phyloP scores from a whole-genome alignment of 345 rosid genomes.

The Citrus unshiu region DNA sequence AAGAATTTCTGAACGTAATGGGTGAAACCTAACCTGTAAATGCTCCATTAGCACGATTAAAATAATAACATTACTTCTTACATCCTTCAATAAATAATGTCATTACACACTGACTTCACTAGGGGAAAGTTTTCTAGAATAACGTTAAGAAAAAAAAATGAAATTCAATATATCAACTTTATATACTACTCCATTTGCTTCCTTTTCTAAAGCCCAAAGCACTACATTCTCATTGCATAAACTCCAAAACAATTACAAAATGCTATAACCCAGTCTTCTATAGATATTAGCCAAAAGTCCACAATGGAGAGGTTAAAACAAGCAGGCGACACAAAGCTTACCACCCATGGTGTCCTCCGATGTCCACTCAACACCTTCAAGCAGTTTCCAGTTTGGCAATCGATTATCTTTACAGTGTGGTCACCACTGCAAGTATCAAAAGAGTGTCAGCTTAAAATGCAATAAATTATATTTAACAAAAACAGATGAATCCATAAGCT shows the following conservation, averaged over 20 bases:
- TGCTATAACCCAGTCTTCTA: neutral
- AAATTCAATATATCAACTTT: neutral
- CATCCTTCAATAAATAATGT: neutral
- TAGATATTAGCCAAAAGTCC: neutral
- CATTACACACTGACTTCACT: neutral
- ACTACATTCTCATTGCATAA: neutral
- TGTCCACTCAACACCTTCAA: conserved; percentile 91
- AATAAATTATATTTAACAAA: conserved; percentile 9
- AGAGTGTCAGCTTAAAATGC: conserved; percentile 12
- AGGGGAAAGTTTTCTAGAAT: neutral
- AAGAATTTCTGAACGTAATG: conserved; percentile 65
- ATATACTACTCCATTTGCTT: neutral
- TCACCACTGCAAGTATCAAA: conserved; percentile 63
- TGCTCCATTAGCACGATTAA: conserved; percentile 17
- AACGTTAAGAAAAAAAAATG: too few relatives aligned
- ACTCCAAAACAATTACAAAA: neutral
- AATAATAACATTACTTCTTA: neutral
- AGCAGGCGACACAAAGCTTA: conserved; percentile 33
- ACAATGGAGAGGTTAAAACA: neutral
- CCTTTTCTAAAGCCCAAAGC: neutral
- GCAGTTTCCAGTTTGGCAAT: conserved; percentile 87
- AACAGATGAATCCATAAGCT: conserved; percentile 16
- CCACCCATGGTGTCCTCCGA: conserved; percentile 99
- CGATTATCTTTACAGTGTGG: conserved; percentile 92
- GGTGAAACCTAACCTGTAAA: conserved; percentile 83